Base-by-base conservation (phyloP, 2,329 filamentous ascomycete species). In the Cladosporium sp. region DNA sequence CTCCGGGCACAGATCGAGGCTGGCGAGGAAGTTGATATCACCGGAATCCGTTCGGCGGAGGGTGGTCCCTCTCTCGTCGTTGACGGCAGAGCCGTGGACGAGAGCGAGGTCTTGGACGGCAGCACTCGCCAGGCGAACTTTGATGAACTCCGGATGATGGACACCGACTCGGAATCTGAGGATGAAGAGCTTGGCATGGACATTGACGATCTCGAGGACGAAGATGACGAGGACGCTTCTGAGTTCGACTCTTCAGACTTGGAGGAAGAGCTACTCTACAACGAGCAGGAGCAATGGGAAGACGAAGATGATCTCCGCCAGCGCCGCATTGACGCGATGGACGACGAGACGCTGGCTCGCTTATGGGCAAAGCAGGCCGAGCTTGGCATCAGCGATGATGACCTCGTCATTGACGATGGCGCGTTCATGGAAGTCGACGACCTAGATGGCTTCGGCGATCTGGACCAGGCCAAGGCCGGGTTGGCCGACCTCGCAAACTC, bases 311-410 rank as follows among this genome's bases (percentile, higher is more conserved):
- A 72, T 56, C 62, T 77, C 22, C 63, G 69, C 54, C 54, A 71
- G 58, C 60, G 72, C 56, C 62, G 66, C 43, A 65, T 64, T 16
- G 68, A 69, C 11, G 60, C 65, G 4, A 70, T 76, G 60, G 76
- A 80, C 8, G 82, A 89, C 56, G 83, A 84, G 64, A 74, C 78
- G 16, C 71, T 87, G 37, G 84, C 84, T 37, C 73, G 77, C 37
- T 69, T 85, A 19, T 66, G 86, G 31, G 72, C 78, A 48, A 84
- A 82, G 64, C 79, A 84, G 61, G 77, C 82, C 65, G 80, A 84
- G 63, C 71, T 87, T 3, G 85, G 84, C 8, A 70, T 87, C 41
- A 78, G 74, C 2, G 74, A 76, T 9, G 76, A 82, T 18, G 79
- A 86, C 51, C 51, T 85, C 11, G 70, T 86, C 3, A 78, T 82